Evolutionary conservation across 495 filamentous ascomycete genomes (phyloP), one percentile per base, ranked within the genome.

Genomic region (Xylaria scruposa): DNA sequence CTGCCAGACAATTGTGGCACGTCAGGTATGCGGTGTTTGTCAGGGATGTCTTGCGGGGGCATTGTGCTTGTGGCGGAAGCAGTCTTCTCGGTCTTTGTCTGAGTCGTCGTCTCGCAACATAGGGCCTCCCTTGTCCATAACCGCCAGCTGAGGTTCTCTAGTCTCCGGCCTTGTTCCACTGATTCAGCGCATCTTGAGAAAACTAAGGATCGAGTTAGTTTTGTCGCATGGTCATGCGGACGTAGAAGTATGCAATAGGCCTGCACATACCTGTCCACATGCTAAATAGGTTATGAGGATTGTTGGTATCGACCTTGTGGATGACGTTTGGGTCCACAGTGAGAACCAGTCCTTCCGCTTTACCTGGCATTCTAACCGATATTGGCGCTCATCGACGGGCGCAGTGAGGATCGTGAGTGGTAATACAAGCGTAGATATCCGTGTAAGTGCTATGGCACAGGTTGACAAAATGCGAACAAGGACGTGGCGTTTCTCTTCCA

Each of bases 51-150:
- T 72, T 82, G 83, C 33, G 85, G 85, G 61, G 84, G 78, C 68
- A 84, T 83, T 60, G 78, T 80, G 46, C 81, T 78, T n/a, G 79
- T 82, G 38, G 76, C 70, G 31, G 71, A 31, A 59, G 80, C 66
- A 58, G 86, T 13, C 26, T 44, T 44, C 36, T 71, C 59, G 54
- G 60, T 60, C 60, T 70, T 67, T 74, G 84, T 79, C 71, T 80
- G 76, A 75, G 68, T 78, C 31, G 75, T 73, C 10, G 78, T 82
- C 72, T 94, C 93, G 81, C 95, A 97, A 83, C 96, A 98, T 74
- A 99, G 96, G 10, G 94, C 97, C 79, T 98, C 97, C 63, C 94
- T 89, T 73, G 92, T 97, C 95, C 95, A 99, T 73, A 99, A 84
- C 70, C 96, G 87, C 96, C 96, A 99, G 76, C 92, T 95, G 38